A percentile compares a stretch with the other conserved stretches of the same genome.
phyloP scores from a whole-genome alignment of 106 monocot species.

The Apostasia ramifera region DNA sequence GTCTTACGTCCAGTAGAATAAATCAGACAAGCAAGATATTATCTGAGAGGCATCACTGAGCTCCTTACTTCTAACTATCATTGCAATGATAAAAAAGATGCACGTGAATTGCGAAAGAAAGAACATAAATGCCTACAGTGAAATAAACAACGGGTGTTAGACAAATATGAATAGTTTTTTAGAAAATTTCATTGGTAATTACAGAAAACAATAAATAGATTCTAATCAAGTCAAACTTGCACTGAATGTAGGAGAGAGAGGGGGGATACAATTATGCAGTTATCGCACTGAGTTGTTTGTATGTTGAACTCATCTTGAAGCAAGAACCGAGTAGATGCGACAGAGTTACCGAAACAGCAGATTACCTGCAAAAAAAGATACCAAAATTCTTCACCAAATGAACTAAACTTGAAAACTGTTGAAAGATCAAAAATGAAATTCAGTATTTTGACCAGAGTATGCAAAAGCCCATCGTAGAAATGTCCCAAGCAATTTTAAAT shows the following conservation, averaged over 20 bases:
- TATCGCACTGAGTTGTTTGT: conserved; percentile 81
- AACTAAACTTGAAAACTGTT: too few relatives aligned
- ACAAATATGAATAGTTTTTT: too few relatives aligned
- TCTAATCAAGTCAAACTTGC: too few relatives aligned
- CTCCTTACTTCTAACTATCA: conserved; percentile 49
- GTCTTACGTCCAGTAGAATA: conserved; percentile 45
- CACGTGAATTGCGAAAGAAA: conserved; percentile 66
- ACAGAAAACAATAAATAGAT: too few relatives aligned
- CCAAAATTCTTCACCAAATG: too few relatives aligned
- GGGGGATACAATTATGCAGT: conserved; percentile 70
- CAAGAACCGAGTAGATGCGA: conserved; percentile 77
- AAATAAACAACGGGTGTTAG: too few relatives aligned
- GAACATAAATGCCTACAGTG: conserved; percentile 53
- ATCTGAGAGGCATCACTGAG: conserved; percentile 54
- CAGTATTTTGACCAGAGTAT: too few relatives aligned
- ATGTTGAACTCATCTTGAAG: conserved; percentile 91
- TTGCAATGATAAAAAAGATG: conserved; percentile 60
- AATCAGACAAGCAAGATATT: conserved; percentile 40
- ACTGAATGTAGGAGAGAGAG: not conserved
- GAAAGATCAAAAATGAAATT: too few relatives aligned
- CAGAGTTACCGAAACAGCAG: conserved; percentile 70
- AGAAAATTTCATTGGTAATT: too few relatives aligned
- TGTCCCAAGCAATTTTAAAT: too few relatives aligned
- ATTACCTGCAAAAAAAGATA: conserved; percentile 36
- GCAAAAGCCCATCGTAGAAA: too few relatives aligned